Evolutionary conservation across 805 yeast genomes (phyloP).

Genomic region (Saturnispora quitensis): DNA sequence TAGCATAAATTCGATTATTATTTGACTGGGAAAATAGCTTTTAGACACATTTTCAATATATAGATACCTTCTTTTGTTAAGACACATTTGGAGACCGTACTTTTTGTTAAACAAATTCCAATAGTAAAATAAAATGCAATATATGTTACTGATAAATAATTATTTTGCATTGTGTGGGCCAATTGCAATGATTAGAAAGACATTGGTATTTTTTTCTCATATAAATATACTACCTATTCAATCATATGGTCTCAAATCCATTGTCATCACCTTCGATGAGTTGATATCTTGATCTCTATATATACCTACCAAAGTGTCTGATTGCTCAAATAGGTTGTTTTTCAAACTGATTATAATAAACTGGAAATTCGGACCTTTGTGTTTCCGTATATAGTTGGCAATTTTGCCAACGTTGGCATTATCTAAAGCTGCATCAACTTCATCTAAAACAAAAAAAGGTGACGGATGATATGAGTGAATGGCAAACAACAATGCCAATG

Average conservation of each 20-base stretch:
- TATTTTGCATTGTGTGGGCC: no score
- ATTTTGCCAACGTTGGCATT: conserved; percentile 77
- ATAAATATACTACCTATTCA: no score
- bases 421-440: conserved; percentile 97
- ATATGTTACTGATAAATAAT: no score
- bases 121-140: no score
- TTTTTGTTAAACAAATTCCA: neutral
- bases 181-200: no score
- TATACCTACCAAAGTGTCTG: conserved; percentile 89
- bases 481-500: conserved; percentile 84
- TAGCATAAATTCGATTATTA: neutral
- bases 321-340: conserved; percentile 74
- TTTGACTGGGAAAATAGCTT: neutral
- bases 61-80: neutral
- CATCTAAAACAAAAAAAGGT: conserved; percentile 93
- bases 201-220: no score
- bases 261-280: conserved; percentile 62
- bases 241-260: conserved; percentile 60
- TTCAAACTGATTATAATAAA: conserved; percentile 90
- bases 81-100: no score
- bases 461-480: conserved; percentile 86
- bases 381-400: conserved; percentile 73
- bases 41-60: neutral
- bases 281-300: conserved; percentile 72
- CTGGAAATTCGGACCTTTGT: conserved; percentile 73